These are phyloP conservation scores for Batkoa obscura DNA, from an alignment of 371 early-diverging fungal species.

Conservation along the genomic window DNA sequence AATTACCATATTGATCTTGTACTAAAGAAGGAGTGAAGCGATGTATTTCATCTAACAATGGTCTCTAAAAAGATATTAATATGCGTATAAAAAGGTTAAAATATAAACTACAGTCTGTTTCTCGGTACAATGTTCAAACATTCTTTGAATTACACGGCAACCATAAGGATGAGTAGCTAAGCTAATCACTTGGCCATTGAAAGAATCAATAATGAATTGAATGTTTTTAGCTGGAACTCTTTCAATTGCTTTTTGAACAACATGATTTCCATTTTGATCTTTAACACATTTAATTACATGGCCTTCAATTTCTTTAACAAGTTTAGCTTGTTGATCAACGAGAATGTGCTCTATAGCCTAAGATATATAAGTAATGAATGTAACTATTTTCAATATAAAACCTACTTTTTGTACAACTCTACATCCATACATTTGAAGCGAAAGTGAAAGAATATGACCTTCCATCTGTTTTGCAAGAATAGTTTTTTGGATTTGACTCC, in stretches of 20 bases:
- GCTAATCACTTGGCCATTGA: slow-evolving; percentile 87
- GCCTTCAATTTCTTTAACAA: slow-evolving; percentile 85
- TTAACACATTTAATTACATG: slow-evolving; percentile 94
- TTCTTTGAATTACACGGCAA: slow-evolving; percentile 98
- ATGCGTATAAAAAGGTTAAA: not conserved
- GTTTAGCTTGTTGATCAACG: slow-evolving; percentile 67
- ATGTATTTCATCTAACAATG: slow-evolving; percentile 86
- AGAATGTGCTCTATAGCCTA: slow-evolving; percentile 89
- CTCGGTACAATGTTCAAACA: slow-evolving; percentile 95
- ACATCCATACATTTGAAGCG: slow-evolving; percentile 99
- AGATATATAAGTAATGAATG: no score
- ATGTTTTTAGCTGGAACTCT: slow-evolving; percentile 84
- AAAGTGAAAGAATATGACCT: slow-evolving; percentile 78
- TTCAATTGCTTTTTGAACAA: slow-evolving; percentile 99
- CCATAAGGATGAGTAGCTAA: slow-evolving; percentile 99
- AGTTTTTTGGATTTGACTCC: slow-evolving; percentile 65
- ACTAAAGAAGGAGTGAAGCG: slow-evolving; percentile 75
- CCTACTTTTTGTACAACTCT: slow-evolving; percentile 99
- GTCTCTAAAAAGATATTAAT: slow-evolving; percentile 16
- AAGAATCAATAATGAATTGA: slow-evolving; percentile 90
- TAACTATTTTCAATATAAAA: no score
- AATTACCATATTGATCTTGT: slow-evolving; percentile 99
- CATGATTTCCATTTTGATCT: slow-evolving; percentile 99
- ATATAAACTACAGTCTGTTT: slow-evolving; percentile 41
- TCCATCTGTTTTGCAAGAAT: slow-evolving; percentile 83